Evolutionary conservation across 148 eudicot genomes (phyloP), one percentile per base, ranked within the genome.

Genomic region (Talinum fruticosum): DNA sequence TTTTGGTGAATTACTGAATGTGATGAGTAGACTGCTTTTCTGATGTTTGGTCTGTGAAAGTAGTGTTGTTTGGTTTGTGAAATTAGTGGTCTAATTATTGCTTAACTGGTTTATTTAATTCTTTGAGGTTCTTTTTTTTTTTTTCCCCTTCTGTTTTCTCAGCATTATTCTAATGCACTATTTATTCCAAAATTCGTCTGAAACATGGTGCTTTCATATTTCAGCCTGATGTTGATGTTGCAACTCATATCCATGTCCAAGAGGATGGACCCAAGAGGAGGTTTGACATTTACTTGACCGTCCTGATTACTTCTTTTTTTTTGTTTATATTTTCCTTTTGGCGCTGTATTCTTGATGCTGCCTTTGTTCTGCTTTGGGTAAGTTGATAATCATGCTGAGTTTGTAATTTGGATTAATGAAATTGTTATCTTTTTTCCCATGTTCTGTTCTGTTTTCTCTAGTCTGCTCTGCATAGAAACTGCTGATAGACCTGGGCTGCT

Each of bases 181-280:
- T 18, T 49, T 51, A 51, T 19, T 51, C 19, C 1, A 51, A 68
- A 68, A 36, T 23, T 68, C 41, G 32, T 69, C 53, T 69, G 73
- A 69, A 37, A 69, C 51, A 38, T 69, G 73, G 34, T 26, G 32
- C 66, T 69, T 12, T 68, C 16, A 36, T 71, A 64, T 81, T 79
- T 64, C 94, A 95, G 99, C 89, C 90, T 80, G 91, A 86, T 88
- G 86, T 87, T 61, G 92, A 95, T 85, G 79, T 95, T 81, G 90
- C 92, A 59, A 95, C 99, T 81, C 99, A 93, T 82, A 86, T 95
- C 79, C 82, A 85, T 71, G 89, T 95, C 79, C 84, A 87, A 81
- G 92, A 86, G 29, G 99, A 95, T 85, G 99, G 97, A 76, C 94
- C 97, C 83, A 87, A 87, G 85, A 88, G 97, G 88, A 95, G 99